Conservation (phyloP, 306 rosid genomes). For the Lotus japonicus region DNA sequence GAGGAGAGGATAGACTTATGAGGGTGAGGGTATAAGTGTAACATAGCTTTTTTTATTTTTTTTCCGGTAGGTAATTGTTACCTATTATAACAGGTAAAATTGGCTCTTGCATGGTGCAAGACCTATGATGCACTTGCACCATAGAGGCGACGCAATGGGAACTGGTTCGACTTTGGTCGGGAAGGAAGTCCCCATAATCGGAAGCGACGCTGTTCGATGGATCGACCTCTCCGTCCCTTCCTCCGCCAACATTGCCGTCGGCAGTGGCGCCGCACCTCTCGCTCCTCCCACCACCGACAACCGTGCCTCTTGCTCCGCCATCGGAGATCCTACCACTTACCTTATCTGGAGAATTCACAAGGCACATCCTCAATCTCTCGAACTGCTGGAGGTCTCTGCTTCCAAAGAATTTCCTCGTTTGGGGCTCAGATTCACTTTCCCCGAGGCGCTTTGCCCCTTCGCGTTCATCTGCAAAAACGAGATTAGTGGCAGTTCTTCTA, state of each 20-base stretch:
- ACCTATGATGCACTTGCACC: too few relatives aligned
- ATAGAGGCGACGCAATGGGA: slow-evolving; percentile 49
- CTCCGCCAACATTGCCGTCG: slow-evolving; percentile 25
- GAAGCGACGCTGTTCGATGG: slow-evolving; percentile 66
- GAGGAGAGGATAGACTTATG: too few relatives aligned
- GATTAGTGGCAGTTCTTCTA: slow-evolving; percentile 41
- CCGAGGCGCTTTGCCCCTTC: slow-evolving; percentile 58
- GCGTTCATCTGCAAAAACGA: slow-evolving; percentile 58
- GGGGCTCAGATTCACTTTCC: slow-evolving; percentile 67
- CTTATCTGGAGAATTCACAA: slow-evolving; percentile 78
- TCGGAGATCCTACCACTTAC: slow-evolving; percentile 58
- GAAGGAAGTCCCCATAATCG: slow-evolving; percentile 67
- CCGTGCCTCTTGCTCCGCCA: slow-evolving; percentile 53
- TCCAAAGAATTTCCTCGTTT: slow-evolving; percentile 48
- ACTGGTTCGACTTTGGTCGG: slow-evolving; percentile 44
- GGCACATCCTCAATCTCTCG: slow-evolving; percentile 47
- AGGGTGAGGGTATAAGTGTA: too few relatives aligned
- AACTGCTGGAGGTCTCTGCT: slow-evolving; percentile 63
- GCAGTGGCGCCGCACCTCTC: slow-evolving; percentile 10
- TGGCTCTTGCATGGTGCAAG: too few relatives aligned
- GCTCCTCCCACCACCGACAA: slow-evolving; percentile 45
- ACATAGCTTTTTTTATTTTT: too few relatives aligned
- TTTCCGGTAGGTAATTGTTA: too few relatives aligned
- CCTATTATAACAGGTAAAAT: too few relatives aligned
- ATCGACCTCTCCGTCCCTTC: slow-evolving; percentile 50